phyloP scores from a whole-genome alignment of 306 rosid species.

The Cercis canadensis region DNA sequence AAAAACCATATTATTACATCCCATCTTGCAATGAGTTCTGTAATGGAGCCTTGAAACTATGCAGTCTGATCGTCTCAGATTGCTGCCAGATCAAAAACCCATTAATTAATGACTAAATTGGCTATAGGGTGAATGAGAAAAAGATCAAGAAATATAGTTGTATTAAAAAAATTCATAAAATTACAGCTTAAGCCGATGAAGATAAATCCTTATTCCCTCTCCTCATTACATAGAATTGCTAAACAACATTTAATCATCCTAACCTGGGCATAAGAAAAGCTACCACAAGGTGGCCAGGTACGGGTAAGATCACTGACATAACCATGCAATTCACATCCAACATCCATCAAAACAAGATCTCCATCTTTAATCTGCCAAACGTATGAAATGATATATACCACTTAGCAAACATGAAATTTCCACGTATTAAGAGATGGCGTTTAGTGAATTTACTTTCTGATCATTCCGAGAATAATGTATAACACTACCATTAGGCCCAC shows the following conservation, averaged over 20 bases:
- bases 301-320: slow-evolving; percentile 95
- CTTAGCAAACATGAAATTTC: slow-evolving; percentile 26
- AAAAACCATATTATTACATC: slow-evolving; percentile 28
- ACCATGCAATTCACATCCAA: slow-evolving; percentile 95
- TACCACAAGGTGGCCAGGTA: slow-evolving; percentile 95
- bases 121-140: not conserved
- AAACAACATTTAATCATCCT: slow-evolving; percentile 30
- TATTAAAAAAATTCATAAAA: slow-evolving; percentile 16
- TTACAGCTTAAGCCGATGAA: slow-evolving; percentile 1
- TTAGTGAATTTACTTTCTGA: slow-evolving; percentile 68
- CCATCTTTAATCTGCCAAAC: slow-evolving; percentile 78
- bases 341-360: slow-evolving; percentile 93
- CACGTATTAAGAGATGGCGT: slow-evolving; percentile 13
- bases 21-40: slow-evolving; percentile 14
- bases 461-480: slow-evolving; percentile 95
- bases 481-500: slow-evolving; percentile 86
- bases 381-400: slow-evolving; percentile 14
- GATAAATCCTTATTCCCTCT: slow-evolving; percentile 9
- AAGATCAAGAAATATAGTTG: slow-evolving; percentile 2
- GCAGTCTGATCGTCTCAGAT: slow-evolving; percentile 29
- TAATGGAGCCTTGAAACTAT: slow-evolving; percentile 19
- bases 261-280: slow-evolving; percentile 84
- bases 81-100: not conserved
- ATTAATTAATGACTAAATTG: no score
- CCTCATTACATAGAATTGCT: slow-evolving; percentile 15